phyloP scores from a whole-genome alignment of 1,139 yeast species.

The Sugiyamaella castrensis region DNA sequence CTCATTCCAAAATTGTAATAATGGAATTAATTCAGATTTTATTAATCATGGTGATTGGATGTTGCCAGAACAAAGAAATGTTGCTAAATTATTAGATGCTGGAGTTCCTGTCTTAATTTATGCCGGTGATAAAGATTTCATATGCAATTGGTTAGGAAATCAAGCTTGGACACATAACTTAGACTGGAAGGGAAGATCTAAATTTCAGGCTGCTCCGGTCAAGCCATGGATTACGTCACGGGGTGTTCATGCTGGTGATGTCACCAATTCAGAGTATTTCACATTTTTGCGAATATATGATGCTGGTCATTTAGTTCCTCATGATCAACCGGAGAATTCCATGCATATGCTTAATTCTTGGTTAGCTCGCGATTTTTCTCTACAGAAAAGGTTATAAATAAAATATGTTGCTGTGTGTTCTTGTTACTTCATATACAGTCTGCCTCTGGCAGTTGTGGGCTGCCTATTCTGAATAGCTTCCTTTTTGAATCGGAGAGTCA shows the following conservation, averaged over 20 bases:
- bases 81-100: slow-evolving; percentile 61
- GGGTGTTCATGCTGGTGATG: slow-evolving; percentile 50
- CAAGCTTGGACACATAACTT: slow-evolving; percentile 70
- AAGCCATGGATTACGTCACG: slow-evolving; percentile 44
- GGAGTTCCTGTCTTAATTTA: slow-evolving; percentile 65
- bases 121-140: slow-evolving; percentile 88
- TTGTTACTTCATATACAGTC: too few species aligned
- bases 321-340: slow-evolving; percentile 72
- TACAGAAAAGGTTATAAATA: background rate
- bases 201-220: slow-evolving; percentile 34
- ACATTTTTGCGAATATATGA: slow-evolving; percentile 62
- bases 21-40: slow-evolving; percentile 42
- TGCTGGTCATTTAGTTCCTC: slow-evolving; percentile 76
- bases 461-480: too few species aligned
- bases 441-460: too few species aligned
- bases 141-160: slow-evolving; percentile 90
- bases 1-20: slow-evolving; percentile 74
- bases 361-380: slow-evolving; percentile 46
- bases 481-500: too few species aligned
- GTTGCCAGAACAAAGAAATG: slow-evolving; percentile 62
- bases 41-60: slow-evolving; percentile 57
- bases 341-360: slow-evolving; percentile 78
- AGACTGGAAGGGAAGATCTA: slow-evolving; percentile 53
- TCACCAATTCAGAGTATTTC: slow-evolving; percentile 54
- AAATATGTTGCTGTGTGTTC: too few species aligned